A percentile compares a stretch with the other conserved stretches of the same genome.
Conservation (phyloP, 1,139 yeast species). For the Komagataea norvegica region DNA sequence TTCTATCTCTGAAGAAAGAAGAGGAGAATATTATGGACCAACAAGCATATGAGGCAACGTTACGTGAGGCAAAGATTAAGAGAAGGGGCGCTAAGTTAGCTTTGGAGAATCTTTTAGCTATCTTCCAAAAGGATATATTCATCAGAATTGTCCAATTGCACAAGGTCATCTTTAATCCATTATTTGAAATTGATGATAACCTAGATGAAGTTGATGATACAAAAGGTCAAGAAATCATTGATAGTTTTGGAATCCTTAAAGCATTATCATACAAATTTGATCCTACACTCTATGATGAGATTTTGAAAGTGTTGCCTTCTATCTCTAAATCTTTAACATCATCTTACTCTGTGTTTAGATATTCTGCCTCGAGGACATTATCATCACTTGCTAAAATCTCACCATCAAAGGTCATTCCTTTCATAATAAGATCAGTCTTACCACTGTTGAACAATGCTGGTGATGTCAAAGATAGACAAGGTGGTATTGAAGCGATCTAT, state of each 20-base stretch:
- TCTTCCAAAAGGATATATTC: conserved; percentile 54
- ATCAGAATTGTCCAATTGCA: conserved; percentile 62
- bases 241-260: conserved; percentile 77
- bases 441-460: conserved; percentile 83
- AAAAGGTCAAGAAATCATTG: conserved; percentile 78
- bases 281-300: conserved; percentile 41
- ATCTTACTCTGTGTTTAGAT: conserved; percentile 73
- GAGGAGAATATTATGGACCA: conserved; percentile 66
- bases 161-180: conserved; percentile 63
- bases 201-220: conserved; percentile 37
- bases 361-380: conserved; percentile 86
- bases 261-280: conserved; percentile 68
- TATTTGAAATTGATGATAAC: conserved; percentile 34
- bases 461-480: conserved; percentile 77
- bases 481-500: conserved; percentile 87
- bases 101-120: conserved; percentile 48
- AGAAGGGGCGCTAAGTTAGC: conserved; percentile 80
- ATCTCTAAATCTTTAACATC: conserved; percentile 65
- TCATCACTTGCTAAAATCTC: conserved; percentile 75
- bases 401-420: conserved; percentile 72
- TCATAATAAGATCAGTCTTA: conserved; percentile 68
- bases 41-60: conserved; percentile 61
- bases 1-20: conserved; percentile 76
- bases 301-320: conserved; percentile 43
- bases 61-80: conserved; percentile 71